Percentiles rank a stretch among this genome's conserved stretches.
Conservation (phyloP, 306 rosid genomes). For the Arachis hypogaea region DNA sequence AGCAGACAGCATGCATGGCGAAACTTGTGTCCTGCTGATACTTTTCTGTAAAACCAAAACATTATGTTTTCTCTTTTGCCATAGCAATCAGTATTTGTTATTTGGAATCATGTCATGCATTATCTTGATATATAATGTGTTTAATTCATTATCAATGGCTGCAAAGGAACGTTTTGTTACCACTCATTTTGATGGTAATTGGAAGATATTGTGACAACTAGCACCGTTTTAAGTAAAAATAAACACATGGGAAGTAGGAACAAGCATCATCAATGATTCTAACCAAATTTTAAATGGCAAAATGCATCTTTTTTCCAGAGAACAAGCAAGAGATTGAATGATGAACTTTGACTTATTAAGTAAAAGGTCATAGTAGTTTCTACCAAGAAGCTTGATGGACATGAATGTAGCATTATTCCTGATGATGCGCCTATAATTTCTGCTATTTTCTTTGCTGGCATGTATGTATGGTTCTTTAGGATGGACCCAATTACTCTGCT, state of each 20-base stretch:
- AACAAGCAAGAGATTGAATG: slow-evolving; percentile 15
- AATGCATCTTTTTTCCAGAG: not conserved
- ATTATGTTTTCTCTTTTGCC: not conserved
- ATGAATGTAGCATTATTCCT: slow-evolving; percentile 7
- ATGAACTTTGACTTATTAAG: slow-evolving; percentile 21
- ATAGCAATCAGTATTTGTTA: not conserved
- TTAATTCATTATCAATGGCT: not conserved
- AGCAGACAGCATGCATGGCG: not conserved
- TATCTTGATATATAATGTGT: slow-evolving; percentile 9
- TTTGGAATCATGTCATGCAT: slow-evolving; percentile 16
- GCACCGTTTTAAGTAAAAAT: too few species aligned
- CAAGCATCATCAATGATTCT: not conserved
- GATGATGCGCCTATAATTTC: slow-evolving; percentile 39
- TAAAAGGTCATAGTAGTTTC: not conserved
- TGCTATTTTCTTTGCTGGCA: slow-evolving; percentile 27
- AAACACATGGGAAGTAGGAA: too few species aligned
- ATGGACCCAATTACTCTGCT: not conserved
- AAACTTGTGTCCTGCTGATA: not conserved
- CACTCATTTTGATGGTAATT: not conserved
- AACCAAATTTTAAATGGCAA: not conserved
- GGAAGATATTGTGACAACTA: not conserved
- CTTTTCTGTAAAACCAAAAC: slow-evolving; percentile 2
- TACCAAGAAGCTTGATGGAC: slow-evolving; percentile 12
- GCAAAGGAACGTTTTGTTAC: not conserved
- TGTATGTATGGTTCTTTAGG: not conserved